Base-by-base conservation (phyloP, 148 eudicot species). In the Camellia lanceoleosa region DNA sequence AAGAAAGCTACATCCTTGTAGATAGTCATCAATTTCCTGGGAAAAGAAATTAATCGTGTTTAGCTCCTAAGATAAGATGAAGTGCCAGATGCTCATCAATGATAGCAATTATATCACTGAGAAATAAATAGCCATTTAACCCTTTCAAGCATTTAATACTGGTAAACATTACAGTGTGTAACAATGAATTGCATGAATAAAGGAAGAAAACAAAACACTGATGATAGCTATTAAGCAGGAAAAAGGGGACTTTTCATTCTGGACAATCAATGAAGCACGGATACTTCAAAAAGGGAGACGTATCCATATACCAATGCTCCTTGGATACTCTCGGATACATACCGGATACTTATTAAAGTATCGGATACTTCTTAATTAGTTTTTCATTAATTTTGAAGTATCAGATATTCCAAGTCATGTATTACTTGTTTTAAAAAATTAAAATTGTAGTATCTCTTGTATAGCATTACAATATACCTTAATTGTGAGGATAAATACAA, bases 1-100 rank as follows among this genome's bases (percentile, higher is more conserved):
- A 5, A 89, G 90, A 74, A 84, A 89, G 79, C 68, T 81, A 78
- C 87, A 86, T 65, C 86, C 87, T 81, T 79, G 59, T 20, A 83
- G n/a, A 47, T 89, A 89, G 5, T 0, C 65, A 52, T 67, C 68
- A 19, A 74, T 14, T 68, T 89, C 87, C 88, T 84, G 78, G 38
- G 56, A n/a, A 51, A n/a, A 67, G 2, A 49, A 20, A 41, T 3
- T 19, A 4, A 12, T 20, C 3, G 3, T 51, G 43, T 54, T 72
- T 20, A 52, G 14, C 12, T 65, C 4, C 7, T 43, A 5, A 8
- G n/a, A 68, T 38, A 68, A 30, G 68, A 65, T 20, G 68, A 7
- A 30, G 43, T 14, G 72, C 43, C 49, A 30, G 58, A 71, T 2
- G 58, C 9, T 7, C 18, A 41, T 71, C n/a, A 16, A 46, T 69